These are phyloP conservation scores for Porpolomopsis calyptriformis DNA, from an alignment of 768 basidiomycete genomes.

Conservation along the genomic window DNA sequence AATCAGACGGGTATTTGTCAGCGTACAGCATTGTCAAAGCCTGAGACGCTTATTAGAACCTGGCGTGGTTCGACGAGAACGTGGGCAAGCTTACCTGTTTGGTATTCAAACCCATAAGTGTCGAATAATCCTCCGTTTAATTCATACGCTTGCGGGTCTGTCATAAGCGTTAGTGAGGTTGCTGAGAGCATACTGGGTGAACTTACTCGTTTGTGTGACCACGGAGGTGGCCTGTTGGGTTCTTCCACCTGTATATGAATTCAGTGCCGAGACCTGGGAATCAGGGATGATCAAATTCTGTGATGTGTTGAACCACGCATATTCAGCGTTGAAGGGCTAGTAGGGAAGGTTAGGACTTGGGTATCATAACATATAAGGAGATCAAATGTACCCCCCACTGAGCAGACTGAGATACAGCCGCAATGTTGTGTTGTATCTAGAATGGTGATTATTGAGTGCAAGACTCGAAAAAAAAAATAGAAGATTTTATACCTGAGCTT, in stretches of 20 bases:
- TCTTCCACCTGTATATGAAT: slow-evolving; percentile 62
- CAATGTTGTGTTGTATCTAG: slow-evolving; percentile 26
- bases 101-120: slow-evolving; percentile 75
- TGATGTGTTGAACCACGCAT: slow-evolving; percentile 57
- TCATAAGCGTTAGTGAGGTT: neutral
- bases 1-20: neutral
- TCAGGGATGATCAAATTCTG: slow-evolving; percentile 50
- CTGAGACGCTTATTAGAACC: slow-evolving; percentile 17
- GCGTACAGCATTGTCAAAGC: slow-evolving; percentile 45
- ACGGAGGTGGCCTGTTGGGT: slow-evolving; percentile 80
- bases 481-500: slow-evolving; percentile 48
- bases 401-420: slow-evolving; percentile 71
- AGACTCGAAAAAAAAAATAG: slow-evolving; percentile 1
- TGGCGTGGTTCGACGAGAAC: neutral
- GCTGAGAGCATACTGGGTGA: neutral
- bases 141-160: slow-evolving; percentile 66
- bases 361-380: slow-evolving; percentile 1
- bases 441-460: slow-evolving; percentile 11
- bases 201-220: slow-evolving; percentile 47
- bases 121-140: slow-evolving; percentile 42
- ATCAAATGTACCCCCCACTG: slow-evolving; percentile 60
- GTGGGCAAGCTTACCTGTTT: slow-evolving; percentile 39
- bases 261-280: slow-evolving; percentile 38
- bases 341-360: neutral
- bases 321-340: slow-evolving; percentile 69